A percentile compares a stretch with the other conserved stretches of the same genome.
phyloP scores from a whole-genome alignment of 2,329 filamentous ascomycete species.

The Cladosporium sp. region DNA sequence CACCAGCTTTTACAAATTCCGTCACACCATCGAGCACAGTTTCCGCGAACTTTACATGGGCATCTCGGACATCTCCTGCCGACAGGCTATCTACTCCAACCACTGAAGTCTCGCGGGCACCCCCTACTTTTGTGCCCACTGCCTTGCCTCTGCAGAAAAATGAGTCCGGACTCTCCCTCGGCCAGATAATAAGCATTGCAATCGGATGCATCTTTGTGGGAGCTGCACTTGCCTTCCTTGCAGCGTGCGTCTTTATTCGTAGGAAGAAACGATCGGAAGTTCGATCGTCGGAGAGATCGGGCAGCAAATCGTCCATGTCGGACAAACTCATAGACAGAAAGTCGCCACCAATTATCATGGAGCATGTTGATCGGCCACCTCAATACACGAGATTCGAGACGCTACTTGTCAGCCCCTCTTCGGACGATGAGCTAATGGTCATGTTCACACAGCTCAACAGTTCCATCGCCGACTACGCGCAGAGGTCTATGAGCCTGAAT shows the following conservation, averaged over 20 bases:
- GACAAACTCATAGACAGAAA: not conserved
- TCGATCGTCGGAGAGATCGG: not conserved
- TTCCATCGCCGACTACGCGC: not conserved
- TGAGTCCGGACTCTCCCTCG: not conserved
- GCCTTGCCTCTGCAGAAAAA: not conserved
- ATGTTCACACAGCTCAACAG: not conserved
- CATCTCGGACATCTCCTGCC: not conserved
- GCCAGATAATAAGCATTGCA: not conserved
- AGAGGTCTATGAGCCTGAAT: not conserved
- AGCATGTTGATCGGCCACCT: not conserved
- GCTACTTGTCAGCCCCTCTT: not conserved
- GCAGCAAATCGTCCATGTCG: not conserved
- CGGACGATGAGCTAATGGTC: not conserved
- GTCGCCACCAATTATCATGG: not conserved
- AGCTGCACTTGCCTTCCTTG: not conserved
- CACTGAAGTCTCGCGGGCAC: not conserved
- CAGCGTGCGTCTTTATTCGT: not conserved
- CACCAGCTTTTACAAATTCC: not conserved
- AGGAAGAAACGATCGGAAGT: not conserved
- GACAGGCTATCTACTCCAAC: not conserved
- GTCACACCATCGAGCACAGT: not conserved
- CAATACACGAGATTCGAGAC: not conserved
- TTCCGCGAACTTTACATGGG: not conserved
- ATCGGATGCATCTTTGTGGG: slow-evolving; percentile 3
- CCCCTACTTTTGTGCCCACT: not conserved